Percentiles rank a stretch among this genome's conserved stretches.
phyloP scores from a whole-genome alignment of 345 rosid genomes.

The Nephelium lappaceum region DNA sequence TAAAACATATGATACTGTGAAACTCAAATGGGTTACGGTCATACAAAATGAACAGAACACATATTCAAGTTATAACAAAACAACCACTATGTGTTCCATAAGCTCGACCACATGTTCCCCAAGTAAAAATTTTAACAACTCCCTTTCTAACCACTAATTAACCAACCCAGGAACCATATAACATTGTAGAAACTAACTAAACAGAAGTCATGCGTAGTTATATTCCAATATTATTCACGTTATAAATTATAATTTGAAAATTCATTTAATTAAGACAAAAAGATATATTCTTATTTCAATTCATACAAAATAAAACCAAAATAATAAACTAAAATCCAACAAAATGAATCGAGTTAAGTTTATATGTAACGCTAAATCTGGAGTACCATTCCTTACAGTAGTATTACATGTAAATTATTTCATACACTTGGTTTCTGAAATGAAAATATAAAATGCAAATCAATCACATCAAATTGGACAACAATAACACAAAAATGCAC shows the following conservation, averaged over 20 bases:
- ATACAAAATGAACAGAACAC: neutral
- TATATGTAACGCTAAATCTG: too few relatives aligned
- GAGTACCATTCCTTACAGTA: neutral
- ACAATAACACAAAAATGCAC: neutral
- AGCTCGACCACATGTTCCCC: neutral
- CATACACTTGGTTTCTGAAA: neutral
- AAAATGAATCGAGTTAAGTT: neutral
- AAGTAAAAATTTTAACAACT: neutral
- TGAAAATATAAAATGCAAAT: too few relatives aligned
- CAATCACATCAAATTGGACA: too few relatives aligned
- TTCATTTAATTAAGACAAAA: neutral
- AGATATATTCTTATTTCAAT: neutral
- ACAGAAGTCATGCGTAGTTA: neutral
- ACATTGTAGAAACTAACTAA: neutral
- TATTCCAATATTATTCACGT: neutral
- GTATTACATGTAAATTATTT: neutral
- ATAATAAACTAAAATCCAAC: neutral
- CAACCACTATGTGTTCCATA: neutral
- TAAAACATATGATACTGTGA: too few relatives aligned
- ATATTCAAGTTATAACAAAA: neutral
- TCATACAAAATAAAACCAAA: neutral
- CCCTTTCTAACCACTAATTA: neutral
- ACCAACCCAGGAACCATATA: neutral
- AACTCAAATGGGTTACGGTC: too few relatives aligned
- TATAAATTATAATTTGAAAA: neutral